Evolutionary conservation across 805 yeast species (phyloP), one percentile per base, ranked within the genome.

Genomic region (Kuraishia borneana): DNA sequence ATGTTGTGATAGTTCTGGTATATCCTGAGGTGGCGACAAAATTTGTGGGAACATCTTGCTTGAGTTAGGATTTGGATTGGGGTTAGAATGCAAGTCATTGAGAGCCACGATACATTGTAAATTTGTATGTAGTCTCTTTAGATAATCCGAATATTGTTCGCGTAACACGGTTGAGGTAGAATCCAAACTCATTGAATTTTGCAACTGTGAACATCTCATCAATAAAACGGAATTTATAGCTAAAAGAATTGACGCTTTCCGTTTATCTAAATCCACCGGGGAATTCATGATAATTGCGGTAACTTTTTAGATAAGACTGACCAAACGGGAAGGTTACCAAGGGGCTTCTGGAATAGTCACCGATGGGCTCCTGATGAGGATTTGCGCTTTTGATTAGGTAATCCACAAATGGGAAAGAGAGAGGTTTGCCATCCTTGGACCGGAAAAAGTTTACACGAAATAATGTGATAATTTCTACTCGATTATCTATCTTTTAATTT

Each of bases 1-100:
- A 27, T 65, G 58, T 26, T 60, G 65, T 33, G 55, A 54, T 29
- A 73, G 54, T 42, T 70, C 78, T 0, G 76, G 75, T 54, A 70
- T 58, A 30, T 70, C 76, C 3, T 63, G 63, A 6, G 78, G 78
- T 4, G 80, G 66, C 2, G 69, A 55, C 38, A 71, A 60, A 27
- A 72, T 67, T 21, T 65, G 61, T 2, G 80, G 80, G 36, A 63
- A 63, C 6, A 25, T 12, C 16, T 25, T 25, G 16, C 6, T 6
- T 12, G 26, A 34, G 36, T 47, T 51, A 31, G 51, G 53, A 32
- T 48, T 50, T 5, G 48, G 45, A 10, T 35, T 40, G 21, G 40
- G 39, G 18, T 35, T 33, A 9, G 60, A 43, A 31, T 57, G 58
- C 26, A 51, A 50, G 23, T 59, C 63, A 34, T 57, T 58, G 18